A percentile compares a stretch with the other conserved stretches of the same genome.
Evolutionary conservation across 1,284 basidiomycete species (phyloP).

Genomic region (Ganoderma meredithae): DNA sequence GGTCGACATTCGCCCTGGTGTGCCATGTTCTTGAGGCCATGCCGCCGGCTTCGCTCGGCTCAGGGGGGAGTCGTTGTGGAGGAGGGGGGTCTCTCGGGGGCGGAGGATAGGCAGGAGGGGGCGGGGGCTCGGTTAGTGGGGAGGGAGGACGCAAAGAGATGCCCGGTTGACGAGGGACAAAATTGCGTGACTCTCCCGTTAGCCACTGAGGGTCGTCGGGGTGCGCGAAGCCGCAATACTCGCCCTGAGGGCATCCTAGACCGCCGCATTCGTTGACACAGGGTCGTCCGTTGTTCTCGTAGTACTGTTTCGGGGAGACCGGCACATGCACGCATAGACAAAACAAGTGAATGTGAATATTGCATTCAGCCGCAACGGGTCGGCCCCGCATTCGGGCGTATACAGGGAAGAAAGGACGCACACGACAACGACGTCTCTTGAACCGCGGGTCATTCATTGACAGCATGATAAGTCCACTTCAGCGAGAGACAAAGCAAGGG

Average conservation of each 20-base stretch:
- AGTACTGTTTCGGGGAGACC: conserved; percentile 21
- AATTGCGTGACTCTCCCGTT: conserved; percentile 3
- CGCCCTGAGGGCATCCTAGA: conserved; percentile 23
- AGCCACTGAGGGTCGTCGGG: conserved; percentile 39
- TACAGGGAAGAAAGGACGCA: conserved; percentile 17
- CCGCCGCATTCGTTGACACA: neutral
- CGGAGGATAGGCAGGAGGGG: conserved; percentile 4
- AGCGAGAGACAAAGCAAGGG: neutral
- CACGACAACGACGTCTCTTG: conserved; percentile 22
- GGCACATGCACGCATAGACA: neutral
- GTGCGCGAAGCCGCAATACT: conserved; percentile 39
- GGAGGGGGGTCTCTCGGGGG: conserved; percentile 15
- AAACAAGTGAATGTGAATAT: conserved; percentile 2
- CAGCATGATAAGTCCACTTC: neutral
- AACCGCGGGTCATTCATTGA: neutral
- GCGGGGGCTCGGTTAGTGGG: neutral
- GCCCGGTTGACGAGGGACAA: neutral
- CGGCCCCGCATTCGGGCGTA: neutral
- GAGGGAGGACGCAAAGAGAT: neutral
- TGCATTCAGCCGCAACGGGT: neutral
- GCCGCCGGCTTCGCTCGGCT: neutral
- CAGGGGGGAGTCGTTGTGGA: conserved; percentile 4
- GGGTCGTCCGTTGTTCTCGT: conserved; percentile 26
- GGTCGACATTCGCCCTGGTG: conserved; percentile 16
- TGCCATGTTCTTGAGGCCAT: conserved; percentile 1